Percentiles rank a stretch among this genome's conserved stretches.
Evolutionary conservation across 345 rosid genomes (phyloP).

Genomic region (Diplotaxis tenuifolia): DNA sequence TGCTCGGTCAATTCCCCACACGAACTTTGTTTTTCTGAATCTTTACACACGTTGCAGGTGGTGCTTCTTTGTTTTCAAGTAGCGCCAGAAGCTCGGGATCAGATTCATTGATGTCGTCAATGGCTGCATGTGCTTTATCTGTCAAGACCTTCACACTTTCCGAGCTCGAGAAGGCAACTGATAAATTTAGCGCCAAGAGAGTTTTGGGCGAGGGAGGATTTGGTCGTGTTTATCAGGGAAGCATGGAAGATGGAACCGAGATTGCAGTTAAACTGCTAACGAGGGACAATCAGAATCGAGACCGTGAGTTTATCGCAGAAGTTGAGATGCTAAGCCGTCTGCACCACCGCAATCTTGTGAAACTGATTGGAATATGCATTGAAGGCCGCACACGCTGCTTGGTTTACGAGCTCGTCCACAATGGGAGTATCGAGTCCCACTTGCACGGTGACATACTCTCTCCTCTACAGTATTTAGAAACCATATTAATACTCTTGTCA

Average conservation of each 20-base stretch:
- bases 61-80: conserved; percentile 58
- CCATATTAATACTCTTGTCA: neutral
- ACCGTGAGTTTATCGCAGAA: conserved; percentile 92
- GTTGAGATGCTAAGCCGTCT: conserved; percentile 97
- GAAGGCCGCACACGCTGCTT: conserved; percentile 82
- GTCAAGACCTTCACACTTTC: conserved; percentile 65
- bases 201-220: conserved; percentile 98
- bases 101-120: conserved; percentile 64
- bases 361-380: conserved; percentile 88
- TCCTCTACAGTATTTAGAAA: conserved; percentile 4
- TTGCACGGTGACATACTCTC: conserved; percentile 70
- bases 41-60: conserved; percentile 44
- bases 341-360: conserved; percentile 97
- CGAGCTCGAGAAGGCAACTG: conserved; percentile 87
- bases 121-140: conserved; percentile 80
- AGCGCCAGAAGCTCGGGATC: conserved; percentile 74
- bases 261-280: conserved; percentile 91
- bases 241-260: conserved; percentile 74
- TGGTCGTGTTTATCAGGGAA: conserved; percentile 86
- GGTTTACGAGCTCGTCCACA: conserved; percentile 86
- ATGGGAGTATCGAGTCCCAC: conserved; percentile 98
- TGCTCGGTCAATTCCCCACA: neutral
- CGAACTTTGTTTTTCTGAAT: conserved; percentile 10
- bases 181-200: conserved; percentile 74
- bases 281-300: conserved; percentile 78